These are phyloP conservation scores for Chaetomium strumarium DNA, from an alignment of 2,329 filamentous ascomycete species.

Conservation along the genomic window DNA sequence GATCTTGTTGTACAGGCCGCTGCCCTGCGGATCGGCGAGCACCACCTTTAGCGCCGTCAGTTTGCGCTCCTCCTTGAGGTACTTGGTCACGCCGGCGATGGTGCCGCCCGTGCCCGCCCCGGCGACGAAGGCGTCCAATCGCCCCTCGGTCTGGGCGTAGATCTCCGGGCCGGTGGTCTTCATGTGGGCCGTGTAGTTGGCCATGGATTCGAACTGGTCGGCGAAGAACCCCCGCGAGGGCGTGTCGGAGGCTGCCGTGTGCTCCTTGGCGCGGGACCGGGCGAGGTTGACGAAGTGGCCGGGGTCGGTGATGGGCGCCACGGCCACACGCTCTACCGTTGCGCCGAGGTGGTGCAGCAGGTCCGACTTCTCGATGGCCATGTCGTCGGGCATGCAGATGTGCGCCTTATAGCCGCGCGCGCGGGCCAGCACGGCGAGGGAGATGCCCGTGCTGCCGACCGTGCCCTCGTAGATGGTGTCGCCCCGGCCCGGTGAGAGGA, in stretches of 20 bases:
- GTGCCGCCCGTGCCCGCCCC: constrained; percentile 95
- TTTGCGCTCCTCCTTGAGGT: constrained; percentile 63
- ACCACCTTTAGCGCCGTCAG: constrained; percentile 62
- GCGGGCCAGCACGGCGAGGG: constrained; percentile 79
- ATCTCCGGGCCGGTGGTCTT: constrained; percentile 86
- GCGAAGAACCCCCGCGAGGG: constrained; percentile 81
- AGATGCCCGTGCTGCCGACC: constrained; percentile 93
- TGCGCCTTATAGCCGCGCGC: constrained; percentile 87
- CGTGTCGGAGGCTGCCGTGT: constrained; percentile 52
- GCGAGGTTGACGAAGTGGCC: constrained; percentile 94
- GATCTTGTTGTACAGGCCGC: constrained; percentile 86
- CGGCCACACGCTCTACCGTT: constrained; percentile 82
- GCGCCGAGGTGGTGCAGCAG: constrained; percentile 86
- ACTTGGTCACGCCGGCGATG: constrained; percentile 77
- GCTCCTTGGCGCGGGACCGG: constrained; percentile 65
- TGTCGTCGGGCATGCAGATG: constrained; percentile 96
- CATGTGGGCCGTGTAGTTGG: constrained; percentile 84
- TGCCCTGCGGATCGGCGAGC: constrained; percentile 89
- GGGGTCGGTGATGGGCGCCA: constrained; percentile 88
- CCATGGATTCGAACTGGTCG: constrained; percentile 88
- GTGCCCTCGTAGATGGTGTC: constrained; percentile 98
- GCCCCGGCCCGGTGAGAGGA: constrained; percentile 71
- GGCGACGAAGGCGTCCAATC: constrained; percentile 80
- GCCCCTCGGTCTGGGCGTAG: constrained; percentile 61
- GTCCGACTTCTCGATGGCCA: constrained; percentile 81